Evolutionary conservation across 2,329 filamentous ascomycete species (phyloP).

Genomic region (Cryphonectria nitschkei): DNA sequence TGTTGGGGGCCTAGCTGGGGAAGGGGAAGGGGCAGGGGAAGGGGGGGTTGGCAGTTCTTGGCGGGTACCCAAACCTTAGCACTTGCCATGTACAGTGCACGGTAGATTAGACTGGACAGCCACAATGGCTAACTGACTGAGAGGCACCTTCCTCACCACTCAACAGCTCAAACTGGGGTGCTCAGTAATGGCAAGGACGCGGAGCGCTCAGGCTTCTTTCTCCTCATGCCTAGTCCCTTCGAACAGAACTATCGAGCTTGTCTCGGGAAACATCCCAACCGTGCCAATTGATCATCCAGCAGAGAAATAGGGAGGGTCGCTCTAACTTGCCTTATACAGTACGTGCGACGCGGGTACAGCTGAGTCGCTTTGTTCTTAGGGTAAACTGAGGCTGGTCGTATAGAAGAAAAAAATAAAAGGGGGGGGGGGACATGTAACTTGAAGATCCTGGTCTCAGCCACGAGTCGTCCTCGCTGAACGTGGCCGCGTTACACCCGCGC

Average conservation of each 20-base stretch:
- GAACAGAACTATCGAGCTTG: neutral
- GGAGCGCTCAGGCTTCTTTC: neutral
- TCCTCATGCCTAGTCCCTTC: neutral
- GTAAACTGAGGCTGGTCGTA: neutral
- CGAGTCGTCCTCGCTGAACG: constrained; percentile 20
- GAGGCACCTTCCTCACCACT: neutral
- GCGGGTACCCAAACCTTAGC: neutral
- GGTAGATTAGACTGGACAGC: neutral
- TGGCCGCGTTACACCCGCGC: constrained; percentile 26
- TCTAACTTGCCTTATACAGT: constrained; percentile 11
- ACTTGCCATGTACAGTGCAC: neutral
- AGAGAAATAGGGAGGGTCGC: constrained; percentile 2
- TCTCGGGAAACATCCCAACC: constrained; percentile 6
- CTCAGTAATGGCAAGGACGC: neutral
- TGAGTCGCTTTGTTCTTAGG: neutral
- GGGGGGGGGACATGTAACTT: neutral
- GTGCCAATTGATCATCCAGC: neutral
- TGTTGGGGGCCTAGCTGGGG: neutral
- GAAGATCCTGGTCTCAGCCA: constrained; percentile 14
- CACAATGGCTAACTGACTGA: constrained; percentile 12
- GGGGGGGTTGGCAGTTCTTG: neutral
- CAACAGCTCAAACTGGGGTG: neutral
- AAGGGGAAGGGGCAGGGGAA: neutral
- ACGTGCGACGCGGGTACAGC: neutral
- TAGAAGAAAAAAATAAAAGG: no score